Conservation (phyloP, 2,329 filamentous ascomycete genomes). For the Orbilia blumenaviensis region DNA sequence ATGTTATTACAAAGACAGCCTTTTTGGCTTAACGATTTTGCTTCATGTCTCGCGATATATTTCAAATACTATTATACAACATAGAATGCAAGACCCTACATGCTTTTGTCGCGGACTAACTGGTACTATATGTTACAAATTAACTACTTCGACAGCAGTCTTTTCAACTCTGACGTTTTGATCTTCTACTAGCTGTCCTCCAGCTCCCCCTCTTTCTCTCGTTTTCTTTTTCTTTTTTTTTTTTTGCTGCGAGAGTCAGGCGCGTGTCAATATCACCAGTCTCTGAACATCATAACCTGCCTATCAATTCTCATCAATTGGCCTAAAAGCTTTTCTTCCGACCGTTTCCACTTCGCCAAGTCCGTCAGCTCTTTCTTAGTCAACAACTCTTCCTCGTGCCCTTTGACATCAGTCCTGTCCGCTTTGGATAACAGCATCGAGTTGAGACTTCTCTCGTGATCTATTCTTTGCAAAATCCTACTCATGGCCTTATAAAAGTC, state of each 20-base stretch:
- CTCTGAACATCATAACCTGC: slow-evolving; percentile 80
- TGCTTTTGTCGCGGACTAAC: background rate
- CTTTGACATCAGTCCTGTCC: slow-evolving; percentile 84
- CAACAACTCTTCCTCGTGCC: slow-evolving; percentile 82
- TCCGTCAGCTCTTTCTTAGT: slow-evolving; percentile 76
- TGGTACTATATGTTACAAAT: slow-evolving; percentile 13
- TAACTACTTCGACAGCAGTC: background rate
- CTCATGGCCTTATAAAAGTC: slow-evolving; percentile 91
- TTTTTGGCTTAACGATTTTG: too few relatives aligned
- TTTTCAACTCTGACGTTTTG: too few relatives aligned
- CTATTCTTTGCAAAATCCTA: slow-evolving; percentile 80
- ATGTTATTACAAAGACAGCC: too few relatives aligned
- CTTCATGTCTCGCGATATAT: too few relatives aligned
- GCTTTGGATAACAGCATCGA: slow-evolving; percentile 80
- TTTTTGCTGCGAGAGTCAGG: too few relatives aligned
- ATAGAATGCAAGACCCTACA: background rate
- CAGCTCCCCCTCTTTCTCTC: too few relatives aligned
- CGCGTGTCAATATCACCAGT: slow-evolving; percentile 69
- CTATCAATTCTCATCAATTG: slow-evolving; percentile 86
- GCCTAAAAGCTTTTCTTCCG: slow-evolving; percentile 76
- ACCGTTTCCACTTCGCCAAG: slow-evolving; percentile 71
- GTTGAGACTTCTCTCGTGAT: slow-evolving; percentile 76
- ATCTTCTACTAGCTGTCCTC: too few relatives aligned
- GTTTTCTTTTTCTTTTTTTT: too few relatives aligned
- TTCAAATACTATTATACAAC: slow-evolving; percentile 1